phyloP scores from a whole-genome alignment of 306 rosid genomes.

The Lathyrus tuberosus region DNA sequence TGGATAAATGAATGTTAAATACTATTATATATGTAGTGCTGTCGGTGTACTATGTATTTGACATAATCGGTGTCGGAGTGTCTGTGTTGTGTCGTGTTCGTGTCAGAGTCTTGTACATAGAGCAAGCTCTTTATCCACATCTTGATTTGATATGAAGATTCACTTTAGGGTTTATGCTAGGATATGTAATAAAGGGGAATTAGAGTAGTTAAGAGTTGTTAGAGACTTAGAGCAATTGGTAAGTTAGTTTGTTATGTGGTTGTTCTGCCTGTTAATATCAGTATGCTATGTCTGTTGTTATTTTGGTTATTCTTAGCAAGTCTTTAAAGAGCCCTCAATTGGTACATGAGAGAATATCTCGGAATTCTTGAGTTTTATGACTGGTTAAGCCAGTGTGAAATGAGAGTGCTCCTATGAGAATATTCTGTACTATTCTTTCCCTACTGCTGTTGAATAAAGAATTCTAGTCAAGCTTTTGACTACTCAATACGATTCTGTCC shows the following conservation, averaged over 20 bases:
- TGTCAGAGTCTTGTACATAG: neutral
- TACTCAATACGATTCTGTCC: neutral
- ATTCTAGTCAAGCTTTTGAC: neutral
- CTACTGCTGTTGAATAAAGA: conserved; percentile 1
- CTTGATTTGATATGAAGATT: neutral
- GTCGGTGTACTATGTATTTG: no score
- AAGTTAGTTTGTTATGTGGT: neutral
- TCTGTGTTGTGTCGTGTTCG: no score
- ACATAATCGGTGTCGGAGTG: no score
- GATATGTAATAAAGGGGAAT: conserved; percentile 4
- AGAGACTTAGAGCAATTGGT: neutral
- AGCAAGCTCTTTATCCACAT: neutral
- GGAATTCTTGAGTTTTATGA: no score
- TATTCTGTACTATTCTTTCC: neutral
- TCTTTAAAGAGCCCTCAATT: neutral
- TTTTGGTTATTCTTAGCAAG: neutral
- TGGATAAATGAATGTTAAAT: no score
- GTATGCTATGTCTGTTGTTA: neutral
- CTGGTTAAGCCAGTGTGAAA: conserved; percentile 5
- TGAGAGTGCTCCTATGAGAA: neutral
- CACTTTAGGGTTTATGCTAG: neutral
- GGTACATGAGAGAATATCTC: no score
- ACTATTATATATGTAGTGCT: no score
- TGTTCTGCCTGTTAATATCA: neutral
- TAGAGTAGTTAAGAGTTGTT: conserved; percentile 1